phyloP scores from a whole-genome alignment of 179 eudicot species.

The Beta corolliflora region DNA sequence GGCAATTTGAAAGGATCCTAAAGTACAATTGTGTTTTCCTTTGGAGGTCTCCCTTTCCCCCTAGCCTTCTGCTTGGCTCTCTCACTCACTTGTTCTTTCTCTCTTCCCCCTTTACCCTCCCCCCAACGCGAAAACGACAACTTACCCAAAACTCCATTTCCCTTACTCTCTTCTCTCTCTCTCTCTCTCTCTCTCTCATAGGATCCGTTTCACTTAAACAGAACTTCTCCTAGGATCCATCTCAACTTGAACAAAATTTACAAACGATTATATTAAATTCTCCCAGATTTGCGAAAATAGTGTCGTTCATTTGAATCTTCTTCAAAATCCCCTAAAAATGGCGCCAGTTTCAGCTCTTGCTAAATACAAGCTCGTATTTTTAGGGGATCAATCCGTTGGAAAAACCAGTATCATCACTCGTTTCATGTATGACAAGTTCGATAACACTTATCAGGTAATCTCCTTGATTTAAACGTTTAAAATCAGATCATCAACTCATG shows the following conservation, averaged over 20 bases:
- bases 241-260: slow-evolving; percentile 1
- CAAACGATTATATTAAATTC: slow-evolving; percentile 16
- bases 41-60: too few species aligned
- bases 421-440: slow-evolving; percentile 86
- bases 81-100: not conserved
- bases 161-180: not conserved
- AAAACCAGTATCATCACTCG: slow-evolving; percentile 89
- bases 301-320: not conserved
- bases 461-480: not conserved
- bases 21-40: too few species aligned
- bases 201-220: too few species aligned
- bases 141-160: not conserved
- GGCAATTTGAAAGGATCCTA: too few species aligned
- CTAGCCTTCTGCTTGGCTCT: not conserved
- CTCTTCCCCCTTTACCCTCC: not conserved
- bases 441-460: slow-evolving; percentile 76
- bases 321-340: slow-evolving; percentile 33
- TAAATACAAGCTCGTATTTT: slow-evolving; percentile 77
- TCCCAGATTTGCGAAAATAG: not conserved
- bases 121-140: not conserved
- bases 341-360: slow-evolving; percentile 92
- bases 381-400: slow-evolving; percentile 89
- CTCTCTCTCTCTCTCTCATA: slow-evolving; percentile 10
- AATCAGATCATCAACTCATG: slow-evolving; percentile 15
- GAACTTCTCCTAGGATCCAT: not conserved